phyloP scores from a whole-genome alignment of 106 monocot species.

The Ottelia alismoides region DNA sequence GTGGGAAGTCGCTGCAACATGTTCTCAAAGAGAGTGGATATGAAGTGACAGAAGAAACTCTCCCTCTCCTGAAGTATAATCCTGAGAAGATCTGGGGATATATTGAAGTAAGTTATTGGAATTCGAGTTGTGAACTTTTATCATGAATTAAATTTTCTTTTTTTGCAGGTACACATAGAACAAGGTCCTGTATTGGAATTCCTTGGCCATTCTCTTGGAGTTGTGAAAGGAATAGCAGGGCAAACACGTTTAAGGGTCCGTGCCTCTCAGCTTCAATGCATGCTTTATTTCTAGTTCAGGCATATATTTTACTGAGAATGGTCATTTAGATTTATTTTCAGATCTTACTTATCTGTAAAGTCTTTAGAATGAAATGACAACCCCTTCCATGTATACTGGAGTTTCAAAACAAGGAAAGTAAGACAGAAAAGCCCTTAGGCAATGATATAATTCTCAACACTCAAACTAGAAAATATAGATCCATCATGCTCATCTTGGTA shows the following conservation, averaged over 20 bases:
- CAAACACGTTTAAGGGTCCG: constrained; percentile 82
- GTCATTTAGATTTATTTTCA: too few relatives aligned
- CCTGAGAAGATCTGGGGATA: constrained; percentile 64
- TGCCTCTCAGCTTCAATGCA: too few relatives aligned
- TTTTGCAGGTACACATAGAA: constrained; percentile 79
- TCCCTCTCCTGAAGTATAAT: constrained; percentile 54
- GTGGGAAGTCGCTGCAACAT: constrained; percentile 74
- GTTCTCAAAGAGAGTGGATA: constrained; percentile 50
- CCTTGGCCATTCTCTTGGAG: constrained; percentile 62
- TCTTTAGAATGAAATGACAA: too few relatives aligned
- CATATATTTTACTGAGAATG: too few relatives aligned
- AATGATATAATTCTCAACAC: too few relatives aligned
- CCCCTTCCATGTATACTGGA: too few relatives aligned
- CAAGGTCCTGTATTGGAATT: constrained; percentile 95
- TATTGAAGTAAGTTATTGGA: constrained; percentile 48
- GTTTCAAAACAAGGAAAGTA: too few relatives aligned
- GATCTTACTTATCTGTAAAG: too few relatives aligned
- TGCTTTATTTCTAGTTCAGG: too few relatives aligned
- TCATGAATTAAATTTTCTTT: neutral
- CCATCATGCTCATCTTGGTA: too few relatives aligned
- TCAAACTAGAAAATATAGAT: too few relatives aligned
- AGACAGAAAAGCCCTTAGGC: too few relatives aligned
- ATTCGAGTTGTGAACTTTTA: neutral
- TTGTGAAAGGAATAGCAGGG: constrained; percentile 96
- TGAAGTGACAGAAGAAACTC: constrained; percentile 44